Conservation (phyloP, 1,139 yeast species). For the Pichia terricola region DNA sequence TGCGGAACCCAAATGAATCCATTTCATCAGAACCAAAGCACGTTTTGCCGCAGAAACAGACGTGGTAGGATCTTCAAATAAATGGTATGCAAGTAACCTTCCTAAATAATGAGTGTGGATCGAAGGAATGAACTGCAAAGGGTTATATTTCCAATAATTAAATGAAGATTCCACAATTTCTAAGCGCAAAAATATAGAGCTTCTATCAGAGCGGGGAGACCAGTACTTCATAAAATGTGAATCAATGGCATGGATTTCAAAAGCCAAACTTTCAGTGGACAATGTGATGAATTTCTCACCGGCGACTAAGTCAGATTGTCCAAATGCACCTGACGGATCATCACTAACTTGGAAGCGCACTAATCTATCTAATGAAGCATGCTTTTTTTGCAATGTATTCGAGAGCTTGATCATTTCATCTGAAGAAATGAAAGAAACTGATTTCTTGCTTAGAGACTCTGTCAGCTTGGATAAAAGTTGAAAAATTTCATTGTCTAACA, state of each 20-base stretch:
- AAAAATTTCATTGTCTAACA: slow-evolving; percentile 40
- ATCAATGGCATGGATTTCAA: slow-evolving; percentile 49
- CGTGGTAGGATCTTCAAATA: slow-evolving; percentile 40
- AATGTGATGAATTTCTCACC: slow-evolving; percentile 35
- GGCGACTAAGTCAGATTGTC: slow-evolving; percentile 8
- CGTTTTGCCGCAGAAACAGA: slow-evolving; percentile 34
- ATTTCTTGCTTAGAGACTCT: slow-evolving; percentile 28
- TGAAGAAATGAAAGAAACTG: neutral
- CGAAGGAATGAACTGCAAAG: slow-evolving; percentile 59
- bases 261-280: slow-evolving; percentile 42
- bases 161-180: slow-evolving; percentile 27
- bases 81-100: slow-evolving; percentile 58
- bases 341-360: slow-evolving; percentile 11
- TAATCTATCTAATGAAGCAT: slow-evolving; percentile 27
- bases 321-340: neutral
- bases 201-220: slow-evolving; percentile 65
- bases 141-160: slow-evolving; percentile 37
- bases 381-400: slow-evolving; percentile 12
- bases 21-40: slow-evolving; percentile 63
- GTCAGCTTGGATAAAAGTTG: slow-evolving; percentile 35
- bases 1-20: slow-evolving; percentile 79
- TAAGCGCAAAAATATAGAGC: slow-evolving; percentile 36
- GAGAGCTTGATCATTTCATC: neutral
- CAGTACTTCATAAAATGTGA: slow-evolving; percentile 49
- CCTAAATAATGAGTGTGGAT: slow-evolving; percentile 70